phyloP scores from a whole-genome alignment of 2,329 filamentous ascomycete species.

The Juglanconis juglandina region DNA sequence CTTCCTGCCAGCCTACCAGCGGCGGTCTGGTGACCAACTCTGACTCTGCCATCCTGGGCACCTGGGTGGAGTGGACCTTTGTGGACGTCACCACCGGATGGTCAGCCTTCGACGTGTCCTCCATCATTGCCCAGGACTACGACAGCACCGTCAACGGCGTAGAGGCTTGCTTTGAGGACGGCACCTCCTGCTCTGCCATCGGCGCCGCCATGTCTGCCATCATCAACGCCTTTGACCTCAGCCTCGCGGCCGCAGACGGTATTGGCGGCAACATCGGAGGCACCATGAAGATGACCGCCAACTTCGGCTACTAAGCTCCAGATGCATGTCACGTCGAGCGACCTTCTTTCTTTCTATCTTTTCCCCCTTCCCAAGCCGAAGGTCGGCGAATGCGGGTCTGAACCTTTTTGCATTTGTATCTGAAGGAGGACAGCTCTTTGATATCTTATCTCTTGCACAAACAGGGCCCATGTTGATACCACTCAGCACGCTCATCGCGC shows the following conservation, averaged over 20 bases:
- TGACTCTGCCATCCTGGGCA: conserved; percentile 39
- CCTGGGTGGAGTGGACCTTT: conserved; percentile 48
- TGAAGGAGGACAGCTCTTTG: conserved; percentile 1
- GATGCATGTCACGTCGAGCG: not conserved
- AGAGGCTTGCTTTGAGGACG: conserved; percentile 36
- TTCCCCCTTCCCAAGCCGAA: not conserved
- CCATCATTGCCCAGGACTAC: conserved; percentile 39
- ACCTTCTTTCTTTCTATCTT: not conserved
- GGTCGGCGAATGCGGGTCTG: not conserved
- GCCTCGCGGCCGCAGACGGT: conserved; percentile 31
- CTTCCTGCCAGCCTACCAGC: conserved; percentile 36
- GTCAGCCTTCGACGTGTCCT: conserved; percentile 50
- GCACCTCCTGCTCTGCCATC: conserved; percentile 31
- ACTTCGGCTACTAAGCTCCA: conserved; percentile 11
- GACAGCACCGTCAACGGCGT: conserved; percentile 34
- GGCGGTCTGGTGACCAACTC: conserved; percentile 31
- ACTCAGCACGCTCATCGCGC: conserved; percentile 6
- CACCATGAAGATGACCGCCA: conserved; percentile 15
- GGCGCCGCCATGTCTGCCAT: conserved; percentile 25
- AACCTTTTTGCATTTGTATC: conserved; percentile 3
- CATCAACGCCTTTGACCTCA: conserved; percentile 33
- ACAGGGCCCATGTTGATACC: conserved; percentile 7
- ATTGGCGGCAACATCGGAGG: conserved; percentile 23
- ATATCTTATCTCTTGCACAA: not conserved
- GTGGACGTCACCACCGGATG: conserved; percentile 43